phyloP scores from a whole-genome alignment of 176 grass and related monocot genomes.

The Musa schizocarpa region DNA sequence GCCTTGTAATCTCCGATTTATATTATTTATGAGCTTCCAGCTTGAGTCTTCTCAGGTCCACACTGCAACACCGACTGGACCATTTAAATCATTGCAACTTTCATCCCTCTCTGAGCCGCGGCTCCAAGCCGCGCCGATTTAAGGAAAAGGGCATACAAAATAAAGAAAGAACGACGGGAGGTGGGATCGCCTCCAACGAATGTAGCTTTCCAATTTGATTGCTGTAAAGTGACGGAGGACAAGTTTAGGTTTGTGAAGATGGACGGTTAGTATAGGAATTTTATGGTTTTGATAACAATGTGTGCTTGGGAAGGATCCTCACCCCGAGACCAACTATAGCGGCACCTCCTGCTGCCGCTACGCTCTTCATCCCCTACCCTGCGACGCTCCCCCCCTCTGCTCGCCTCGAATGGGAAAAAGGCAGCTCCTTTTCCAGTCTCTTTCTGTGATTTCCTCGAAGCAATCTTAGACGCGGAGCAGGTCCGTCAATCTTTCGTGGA shows the following conservation, averaged over 20 bases:
- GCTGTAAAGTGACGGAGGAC: neutral
- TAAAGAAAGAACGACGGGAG: too few relatives aligned
- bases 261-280: too few relatives aligned
- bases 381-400: neutral
- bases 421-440: neutral
- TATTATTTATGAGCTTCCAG: too few relatives aligned
- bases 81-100: too few relatives aligned
- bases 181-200: neutral
- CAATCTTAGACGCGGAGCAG: neutral
- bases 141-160: neutral
- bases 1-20: too few relatives aligned
- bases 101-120: too few relatives aligned
- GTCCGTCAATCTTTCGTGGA: neutral
- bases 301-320: neutral
- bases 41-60: too few relatives aligned
- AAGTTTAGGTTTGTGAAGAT: too few relatives aligned
- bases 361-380: neutral
- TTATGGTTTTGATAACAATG: neutral
- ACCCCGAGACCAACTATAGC: neutral
- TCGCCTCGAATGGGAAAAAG: slow-evolving; percentile 8
- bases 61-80: too few relatives aligned
- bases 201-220: neutral
- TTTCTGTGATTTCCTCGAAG: neutral
- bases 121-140: neutral
- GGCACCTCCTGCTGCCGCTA: neutral